Base-by-base conservation (phyloP, 495 filamentous ascomycete genomes). In the Trypethelium eluteriae region DNA sequence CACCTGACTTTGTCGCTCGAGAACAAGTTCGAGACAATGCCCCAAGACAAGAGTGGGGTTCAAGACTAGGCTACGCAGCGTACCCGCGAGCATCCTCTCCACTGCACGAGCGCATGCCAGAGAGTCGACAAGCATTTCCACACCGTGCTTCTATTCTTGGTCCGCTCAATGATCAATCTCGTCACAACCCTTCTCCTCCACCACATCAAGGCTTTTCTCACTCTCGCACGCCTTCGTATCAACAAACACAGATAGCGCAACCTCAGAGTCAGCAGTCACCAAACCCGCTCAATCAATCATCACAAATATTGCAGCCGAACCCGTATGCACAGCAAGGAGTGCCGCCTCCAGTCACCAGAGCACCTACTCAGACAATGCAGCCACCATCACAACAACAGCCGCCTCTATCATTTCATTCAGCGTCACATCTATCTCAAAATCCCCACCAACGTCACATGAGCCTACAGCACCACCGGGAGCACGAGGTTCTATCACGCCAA, bases 271-370 rank as follows among this genome's bases (percentile, higher is more conserved):
- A 63, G 39, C 66, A 46, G 62, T 39, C 64, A 35, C 35, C 38
- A 12, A 36, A 25, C 16, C 12, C 59, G 53, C 18, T 62, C 7
- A 39, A 47, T 3, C 46, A 34, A 38, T 11, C 68, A 38, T n/a
- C 59, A 7, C 70, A 69, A 57, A 72, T 72, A 16, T 61, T 74
- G 38, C 70, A 74, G 57, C 66, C 72, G 18, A 74, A 72, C 62
- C 72, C 72, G 12, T 74, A 74, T 47, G 66, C 72, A 16, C 68
- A 70, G 32, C 63, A 32, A 63, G 35, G 38, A 63, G 5, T n/a
- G 38, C 3, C 62, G 34, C 38, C 38, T 2, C 11, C 38, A 4
- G 5, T 34, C 14, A 4, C 16, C 32, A 16, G 59, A 62, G 12
- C 35, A 16, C 11, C 35, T 63, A n/a, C 62, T n/a, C 62, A 63